Evolutionary conservation across 2,329 filamentous ascomycete genomes (phyloP), one percentile per base, ranked within the genome.

Genomic region (Trichoderma sp.): DNA sequence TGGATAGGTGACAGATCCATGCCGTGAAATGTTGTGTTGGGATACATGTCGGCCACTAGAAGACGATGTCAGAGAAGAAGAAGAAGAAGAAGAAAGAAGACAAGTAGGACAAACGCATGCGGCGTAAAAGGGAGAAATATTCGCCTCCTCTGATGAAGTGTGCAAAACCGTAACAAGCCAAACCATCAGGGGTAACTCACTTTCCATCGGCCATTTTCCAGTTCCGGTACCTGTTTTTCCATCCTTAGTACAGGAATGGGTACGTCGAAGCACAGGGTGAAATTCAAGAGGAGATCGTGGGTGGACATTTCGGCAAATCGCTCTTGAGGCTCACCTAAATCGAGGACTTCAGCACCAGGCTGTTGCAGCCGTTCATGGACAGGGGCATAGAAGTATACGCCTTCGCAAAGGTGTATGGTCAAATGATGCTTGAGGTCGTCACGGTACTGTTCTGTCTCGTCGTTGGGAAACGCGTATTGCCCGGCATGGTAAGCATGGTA

Each of bases 1-100:
- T 84, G 82, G 47, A 84, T 84, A 0, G 81, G 82, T 1, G 82
- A 84, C 2, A 84, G 72, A 67, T 84, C 82, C 72, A 82, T 78
- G 66, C 81, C 82, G 47, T 79, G 78, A 51, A 84, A 79, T 34
- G 72, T 72, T 0, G 79, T 72, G 1, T 77, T 74, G 5, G 80
- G 79, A 63, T 80, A 84, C 39, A 72, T 72, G 62, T 84, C 81
- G 62, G 79, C 82, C 67, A 84, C 81, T 84, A 58, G n/a, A 43
- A 39, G 10, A 7, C 21, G 4, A 10, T n/a, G 56, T 65, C 57
- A 61, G 64, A 24, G 34, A n/a, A n/a, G n/a, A n/a, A n/a, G n/a
- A n/a, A n/a, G n/a, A n/a, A n/a, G 3, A 1, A n/a, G 5, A 30
- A 12, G 17, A 51, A 3, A 5, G 48, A 28, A n/a, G n/a, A n/a